phyloP scores from a whole-genome alignment of 139 green algal genomes.

The Micractinium conductrix region DNA sequence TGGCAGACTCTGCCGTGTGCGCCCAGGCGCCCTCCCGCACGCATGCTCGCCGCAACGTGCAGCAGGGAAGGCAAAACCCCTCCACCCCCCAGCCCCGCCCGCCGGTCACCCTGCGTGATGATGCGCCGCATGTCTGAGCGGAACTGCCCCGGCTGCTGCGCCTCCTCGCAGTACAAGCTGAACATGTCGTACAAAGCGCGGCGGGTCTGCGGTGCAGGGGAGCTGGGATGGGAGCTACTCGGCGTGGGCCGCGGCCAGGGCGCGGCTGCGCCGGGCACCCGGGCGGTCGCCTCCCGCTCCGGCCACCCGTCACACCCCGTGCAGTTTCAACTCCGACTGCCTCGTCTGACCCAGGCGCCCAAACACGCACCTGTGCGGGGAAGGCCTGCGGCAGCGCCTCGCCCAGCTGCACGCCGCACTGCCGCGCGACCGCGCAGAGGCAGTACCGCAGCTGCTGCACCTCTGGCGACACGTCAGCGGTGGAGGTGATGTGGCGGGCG shows the following conservation, averaged over 20 bases:
- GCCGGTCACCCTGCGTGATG: constrained; percentile 13
- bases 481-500: constrained; percentile 45
- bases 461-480: constrained; percentile 50
- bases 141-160: constrained; percentile 31
- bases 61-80: too few species aligned
- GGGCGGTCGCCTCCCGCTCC: too few species aligned
- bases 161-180: constrained; percentile 65
- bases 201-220: constrained; percentile 32
- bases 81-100: too few species aligned
- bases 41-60: too few species aligned
- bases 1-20: too few species aligned
- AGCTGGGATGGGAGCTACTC: too few species aligned
- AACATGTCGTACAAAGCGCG: constrained; percentile 67
- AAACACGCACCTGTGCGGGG: neutral
- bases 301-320: too few species aligned
- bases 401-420: constrained; percentile 37
- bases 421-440: constrained; percentile 58
- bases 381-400: constrained; percentile 32
- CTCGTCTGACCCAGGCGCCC: neutral
- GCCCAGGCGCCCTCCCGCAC: too few species aligned
- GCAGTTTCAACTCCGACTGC: too few species aligned
- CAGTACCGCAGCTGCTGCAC: constrained; percentile 72
- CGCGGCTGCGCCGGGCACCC: too few species aligned
- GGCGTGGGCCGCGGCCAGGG: too few species aligned
- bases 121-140: constrained; percentile 22